Evolutionary conservation across 179 eudicot genomes (phyloP), one percentile per base, ranked within the genome.

Genomic region (Spergularia azorica): DNA sequence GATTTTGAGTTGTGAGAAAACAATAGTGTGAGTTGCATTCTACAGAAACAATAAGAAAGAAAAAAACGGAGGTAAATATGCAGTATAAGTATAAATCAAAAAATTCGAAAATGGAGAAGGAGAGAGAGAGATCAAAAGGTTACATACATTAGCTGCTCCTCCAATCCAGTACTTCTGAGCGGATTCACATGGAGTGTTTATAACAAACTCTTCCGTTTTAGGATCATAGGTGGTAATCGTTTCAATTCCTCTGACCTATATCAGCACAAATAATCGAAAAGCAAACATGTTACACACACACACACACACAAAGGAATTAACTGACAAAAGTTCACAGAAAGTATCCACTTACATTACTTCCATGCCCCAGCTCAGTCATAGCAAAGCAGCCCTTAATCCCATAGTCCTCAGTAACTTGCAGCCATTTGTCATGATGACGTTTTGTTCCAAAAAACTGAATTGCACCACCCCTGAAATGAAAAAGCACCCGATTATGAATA

Each of bases 91-190:
- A 58, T 36, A 67, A 57, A 63, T 3, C 5, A n/a, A 9, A 43
- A 46, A 64, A 39, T 17, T 16, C 6, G 50, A 52, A 4, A 81
- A 20, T 12, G 2, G n/a, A n/a, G n/a, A n/a, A n/a, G n/a, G n/a
- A n/a, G 36, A 36, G 56, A 65, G 52, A 69, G 41, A 57, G 71
- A 39, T 56, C 3, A 8, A 61, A 50, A 66, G 41, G 38, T 76
- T 55, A 62, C 86, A 70, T 86, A 95, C 97, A 79, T 91, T 89
- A 83, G 97, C 97, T 74, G 99, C 99, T 81, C 97, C 99, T 55
- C 97, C 99, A 77, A 95, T 95, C 97, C 97, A 95, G 69, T 95
- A 95, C 86, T 95, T 95, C 77, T 93, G 97, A 78, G 97, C 99
- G 10, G 98, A 90, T 87, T 95, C 99, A 81, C 97, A 89, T 9